phyloP scores from a whole-genome alignment of 768 basidiomycete genomes.

The Cyathus striatus region DNA sequence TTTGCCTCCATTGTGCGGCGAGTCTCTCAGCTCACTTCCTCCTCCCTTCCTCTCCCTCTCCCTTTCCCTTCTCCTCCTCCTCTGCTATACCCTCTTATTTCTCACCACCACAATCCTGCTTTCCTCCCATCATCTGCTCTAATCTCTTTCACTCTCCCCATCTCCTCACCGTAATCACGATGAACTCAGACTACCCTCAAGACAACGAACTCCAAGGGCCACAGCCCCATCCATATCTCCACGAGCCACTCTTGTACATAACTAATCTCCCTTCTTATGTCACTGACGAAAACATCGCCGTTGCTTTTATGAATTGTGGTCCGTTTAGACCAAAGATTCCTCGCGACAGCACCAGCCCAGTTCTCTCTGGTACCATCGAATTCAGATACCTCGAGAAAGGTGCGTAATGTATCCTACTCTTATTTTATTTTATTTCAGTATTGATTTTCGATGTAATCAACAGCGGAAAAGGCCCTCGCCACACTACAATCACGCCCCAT shows the following conservation, averaged over 20 bases:
- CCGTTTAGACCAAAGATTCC: slow-evolving; percentile 78
- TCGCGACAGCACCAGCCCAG: slow-evolving; percentile 48
- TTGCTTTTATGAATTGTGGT: slow-evolving; percentile 68
- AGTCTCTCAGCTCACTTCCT: too few relatives aligned
- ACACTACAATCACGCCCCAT: slow-evolving; percentile 76
- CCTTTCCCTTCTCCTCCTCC: too few relatives aligned
- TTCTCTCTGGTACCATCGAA: slow-evolving; percentile 72
- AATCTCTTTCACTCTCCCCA: slow-evolving; percentile 9
- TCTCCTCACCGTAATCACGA: slow-evolving; percentile 26
- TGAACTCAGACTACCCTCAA: slow-evolving; percentile 39
- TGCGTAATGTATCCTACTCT: too few relatives aligned
- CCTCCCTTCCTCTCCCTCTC: too few relatives aligned
- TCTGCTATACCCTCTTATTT: too few relatives aligned
- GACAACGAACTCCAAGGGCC: slow-evolving; percentile 27
- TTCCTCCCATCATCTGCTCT: slow-evolving; percentile 7
- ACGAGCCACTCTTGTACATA: slow-evolving; percentile 79
- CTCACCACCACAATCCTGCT: too few relatives aligned
- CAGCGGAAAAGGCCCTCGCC: slow-evolving; percentile 87
- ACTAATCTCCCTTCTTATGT: slow-evolving; percentile 71
- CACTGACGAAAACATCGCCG: slow-evolving; percentile 71
- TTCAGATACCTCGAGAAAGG: slow-evolving; percentile 82
- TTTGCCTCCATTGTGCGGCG: too few relatives aligned
- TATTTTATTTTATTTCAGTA: slow-evolving; percentile 3
- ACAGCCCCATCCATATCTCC: slow-evolving; percentile 77
- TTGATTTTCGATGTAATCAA: neutral